Conservation (phyloP, 1,284 basidiomycete species). For the Leccinum laetum region DNA sequence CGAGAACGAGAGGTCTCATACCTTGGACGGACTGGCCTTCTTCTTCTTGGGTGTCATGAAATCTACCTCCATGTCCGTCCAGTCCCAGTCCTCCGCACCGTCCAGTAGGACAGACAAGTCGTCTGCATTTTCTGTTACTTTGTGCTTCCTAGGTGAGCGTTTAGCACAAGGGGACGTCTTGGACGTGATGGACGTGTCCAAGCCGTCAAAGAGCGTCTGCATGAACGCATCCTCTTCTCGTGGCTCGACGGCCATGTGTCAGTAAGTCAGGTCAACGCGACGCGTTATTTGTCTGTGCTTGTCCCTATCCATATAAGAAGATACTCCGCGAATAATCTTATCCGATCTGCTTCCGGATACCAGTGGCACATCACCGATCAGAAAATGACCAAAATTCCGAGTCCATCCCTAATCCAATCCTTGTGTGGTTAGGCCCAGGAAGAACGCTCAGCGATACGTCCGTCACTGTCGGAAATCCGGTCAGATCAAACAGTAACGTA, state of each 20-base stretch:
- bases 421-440: not conserved
- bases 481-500: not conserved
- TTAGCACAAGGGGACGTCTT: not conserved
- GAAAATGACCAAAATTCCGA: not conserved
- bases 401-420: not conserved
- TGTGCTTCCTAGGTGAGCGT: constrained; percentile 12
- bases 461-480: not conserved
- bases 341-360: constrained; percentile 8
- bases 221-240: constrained; percentile 49
- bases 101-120: constrained; percentile 46
- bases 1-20: not conserved
- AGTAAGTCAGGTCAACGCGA: constrained; percentile 12
- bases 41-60: constrained; percentile 42
- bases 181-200: constrained; percentile 37
- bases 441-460: not conserved
- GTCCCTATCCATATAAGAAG: not conserved
- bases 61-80: constrained; percentile 42
- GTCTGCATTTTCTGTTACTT: constrained; percentile 3
- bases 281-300: constrained; percentile 30
- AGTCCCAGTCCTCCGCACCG: constrained; percentile 56
- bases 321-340: constrained; percentile 18
- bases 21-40: constrained; percentile 22
- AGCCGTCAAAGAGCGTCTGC: constrained; percentile 42
- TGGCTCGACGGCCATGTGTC: constrained; percentile 16
- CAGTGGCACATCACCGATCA: not conserved